Evolutionary conservation across 495 filamentous ascomycete species (phyloP), one percentile per base, ranked within the genome.

Genomic region (Tuber melanosporum): DNA sequence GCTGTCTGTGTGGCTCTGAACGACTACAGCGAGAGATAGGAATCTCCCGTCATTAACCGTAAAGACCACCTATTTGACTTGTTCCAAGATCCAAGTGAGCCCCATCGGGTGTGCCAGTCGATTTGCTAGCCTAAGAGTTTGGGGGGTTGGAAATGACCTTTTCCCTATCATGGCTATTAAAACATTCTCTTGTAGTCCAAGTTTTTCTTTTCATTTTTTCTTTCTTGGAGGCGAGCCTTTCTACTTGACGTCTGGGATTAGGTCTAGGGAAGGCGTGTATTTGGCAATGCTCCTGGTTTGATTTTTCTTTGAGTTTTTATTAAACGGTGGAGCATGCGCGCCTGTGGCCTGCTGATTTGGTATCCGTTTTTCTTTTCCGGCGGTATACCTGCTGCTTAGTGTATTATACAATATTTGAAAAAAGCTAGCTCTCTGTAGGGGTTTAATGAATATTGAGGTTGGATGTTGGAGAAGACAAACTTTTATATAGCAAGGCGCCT

Each of bases 1-100:
- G 92, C 94, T 4, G 94, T 98, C 1, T 98, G 95, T 85, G 95
- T 99, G 73, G 95, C 95, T 44, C 87, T 99, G 73, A 99, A 99
- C 84, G 95, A 99, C 85, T 98, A 97, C 83, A 95, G 93, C 20
- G 94, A 98, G 86, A 86, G 82, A 69, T 83, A 78, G 75, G 41
- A 32, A 41, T 22, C 32, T n/a, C 57, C 26, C 57, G 26, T 5
- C 15, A 32, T 32, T 36, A 32, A 36, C 57, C 26, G 14, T 66
- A 66, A 66, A 36, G 57, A 17, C 26, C 57, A 66, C 5, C 32
- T 66, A 66, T 36, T 66, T 19, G 15, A 66, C 57, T 19, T 32
- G 14, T 36, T 14, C 57, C 12, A 36, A 66, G 14, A 1, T 12
- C 26, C 3, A 36, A 36, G 14, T 26, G 9, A 6, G 17, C 26